Evolutionary conservation across 495 filamentous ascomycete genomes (phyloP).

Genomic region (Articulospora tetracladia): DNA sequence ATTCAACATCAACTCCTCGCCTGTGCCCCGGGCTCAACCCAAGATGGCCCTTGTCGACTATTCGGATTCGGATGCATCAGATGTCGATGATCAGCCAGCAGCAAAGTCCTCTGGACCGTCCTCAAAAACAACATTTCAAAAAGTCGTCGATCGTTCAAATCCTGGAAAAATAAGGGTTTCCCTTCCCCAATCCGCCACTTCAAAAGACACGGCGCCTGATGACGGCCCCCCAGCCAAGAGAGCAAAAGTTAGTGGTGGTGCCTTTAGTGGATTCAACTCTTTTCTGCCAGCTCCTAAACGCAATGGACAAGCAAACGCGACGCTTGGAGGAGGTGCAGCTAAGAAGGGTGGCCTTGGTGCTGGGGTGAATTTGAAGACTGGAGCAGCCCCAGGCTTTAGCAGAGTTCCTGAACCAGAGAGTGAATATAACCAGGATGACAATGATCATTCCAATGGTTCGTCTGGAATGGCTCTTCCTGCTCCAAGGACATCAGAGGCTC

Average conservation of each 20-base stretch:
- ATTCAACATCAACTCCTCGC: background rate
- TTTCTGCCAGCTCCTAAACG: slow-evolving; percentile 86
- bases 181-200: slow-evolving; percentile 47
- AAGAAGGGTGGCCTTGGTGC: slow-evolving; percentile 25
- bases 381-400: slow-evolving; percentile 72
- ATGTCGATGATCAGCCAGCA: slow-evolving; percentile 43
- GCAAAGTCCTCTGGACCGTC: slow-evolving; percentile 26
- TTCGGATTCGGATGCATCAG: slow-evolving; percentile 80
- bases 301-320: slow-evolving; percentile 34
- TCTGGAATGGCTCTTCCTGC: slow-evolving; percentile 8
- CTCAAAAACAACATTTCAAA: slow-evolving; percentile 51
- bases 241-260: slow-evolving; percentile 50
- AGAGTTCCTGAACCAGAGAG: slow-evolving; percentile 36
- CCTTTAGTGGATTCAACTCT: slow-evolving; percentile 76
- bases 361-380: slow-evolving; percentile 73
- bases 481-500: slow-evolving; percentile 32
- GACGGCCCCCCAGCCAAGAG: slow-evolving; percentile 72
- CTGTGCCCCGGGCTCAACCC: background rate
- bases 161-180: slow-evolving; percentile 79
- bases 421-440: slow-evolving; percentile 18
- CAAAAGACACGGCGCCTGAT: slow-evolving; percentile 32
- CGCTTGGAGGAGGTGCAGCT: slow-evolving; percentile 26
- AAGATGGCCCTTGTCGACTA: slow-evolving; percentile 77
- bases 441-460: slow-evolving; percentile 13
- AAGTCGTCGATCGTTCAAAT: slow-evolving; percentile 74